Conservation (phyloP, 352 stramenopile genomes). For the Globisporangium spiculum region DNA sequence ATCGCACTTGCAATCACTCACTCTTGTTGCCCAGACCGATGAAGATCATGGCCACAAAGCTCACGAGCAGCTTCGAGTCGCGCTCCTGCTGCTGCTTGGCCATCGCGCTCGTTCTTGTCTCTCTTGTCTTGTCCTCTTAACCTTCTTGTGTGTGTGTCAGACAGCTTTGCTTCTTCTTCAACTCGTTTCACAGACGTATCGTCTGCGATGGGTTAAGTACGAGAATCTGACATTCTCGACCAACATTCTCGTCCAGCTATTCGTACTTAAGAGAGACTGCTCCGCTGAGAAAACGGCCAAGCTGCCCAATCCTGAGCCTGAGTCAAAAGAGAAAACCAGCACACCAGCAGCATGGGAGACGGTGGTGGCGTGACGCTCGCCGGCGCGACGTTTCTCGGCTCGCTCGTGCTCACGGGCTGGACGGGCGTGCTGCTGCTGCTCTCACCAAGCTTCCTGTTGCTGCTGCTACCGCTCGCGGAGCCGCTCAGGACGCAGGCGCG, state of each 20-base stretch:
- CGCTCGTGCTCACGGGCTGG: constrained; percentile 56
- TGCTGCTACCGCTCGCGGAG: constrained; percentile 26
- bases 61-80: constrained; percentile 71
- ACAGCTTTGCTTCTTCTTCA: background rate
- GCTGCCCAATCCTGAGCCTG: no score
- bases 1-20: constrained; percentile 22
- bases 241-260: background rate
- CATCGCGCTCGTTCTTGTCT: constrained; percentile 15
- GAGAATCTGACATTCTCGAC: background rate
- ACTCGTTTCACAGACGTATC: background rate
- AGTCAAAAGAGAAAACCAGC: background rate
- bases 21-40: constrained; percentile 85
- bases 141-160: background rate
- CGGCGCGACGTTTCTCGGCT: constrained; percentile 47
- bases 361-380: constrained; percentile 25
- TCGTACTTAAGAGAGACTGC: background rate
- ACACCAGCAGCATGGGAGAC: constrained; percentile 23
- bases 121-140: constrained; percentile 1
- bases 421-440: constrained; percentile 48
- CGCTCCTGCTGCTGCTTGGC: constrained; percentile 23
- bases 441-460: constrained; percentile 53
- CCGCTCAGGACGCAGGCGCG: constrained; percentile 21
- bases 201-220: background rate
- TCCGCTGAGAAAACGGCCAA: background rate
- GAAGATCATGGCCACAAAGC: constrained; percentile 82